A percentile compares a stretch with the other conserved stretches of the same genome.
Evolutionary conservation across 2,329 filamentous ascomycete genomes (phyloP).

Genomic region (Epichloe gansuensis): DNA sequence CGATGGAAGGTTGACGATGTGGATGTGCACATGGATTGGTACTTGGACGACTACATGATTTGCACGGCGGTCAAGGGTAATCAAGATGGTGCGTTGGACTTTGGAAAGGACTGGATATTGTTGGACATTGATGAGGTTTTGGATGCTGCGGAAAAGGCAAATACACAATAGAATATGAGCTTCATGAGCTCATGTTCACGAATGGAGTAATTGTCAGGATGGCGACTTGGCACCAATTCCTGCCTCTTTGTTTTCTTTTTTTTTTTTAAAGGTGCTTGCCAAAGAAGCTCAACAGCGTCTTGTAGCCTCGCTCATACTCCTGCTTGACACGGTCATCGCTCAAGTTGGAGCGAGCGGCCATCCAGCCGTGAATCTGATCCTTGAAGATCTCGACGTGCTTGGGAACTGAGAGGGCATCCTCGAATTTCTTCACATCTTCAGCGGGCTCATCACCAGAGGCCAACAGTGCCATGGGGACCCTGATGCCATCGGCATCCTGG

Average conservation of each 20-base stretch:
- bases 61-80: constrained; percentile 36
- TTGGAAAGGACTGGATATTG: constrained; percentile 16
- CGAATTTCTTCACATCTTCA: constrained; percentile 43
- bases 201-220: neutral
- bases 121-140: constrained; percentile 35
- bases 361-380: constrained; percentile 63
- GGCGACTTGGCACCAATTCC: neutral
- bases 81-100: constrained; percentile 24
- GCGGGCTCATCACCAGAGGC: constrained; percentile 53
- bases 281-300: constrained; percentile 47
- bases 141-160: constrained; percentile 26
- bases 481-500: constrained; percentile 46
- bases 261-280: constrained; percentile 31
- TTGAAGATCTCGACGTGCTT: constrained; percentile 54
- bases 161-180: neutral
- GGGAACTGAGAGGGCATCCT: constrained; percentile 37
- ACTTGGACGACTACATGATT: constrained; percentile 42
- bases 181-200: neutral
- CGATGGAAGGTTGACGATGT: constrained; percentile 21
- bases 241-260: neutral
- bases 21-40: constrained; percentile 23
- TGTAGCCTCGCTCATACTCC: constrained; percentile 51
- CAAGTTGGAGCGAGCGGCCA: constrained; percentile 54
- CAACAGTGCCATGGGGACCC: constrained; percentile 48
- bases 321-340: constrained; percentile 43